phyloP scores from a whole-genome alignment of 768 basidiomycete species.

The Agaricus blazei region DNA sequence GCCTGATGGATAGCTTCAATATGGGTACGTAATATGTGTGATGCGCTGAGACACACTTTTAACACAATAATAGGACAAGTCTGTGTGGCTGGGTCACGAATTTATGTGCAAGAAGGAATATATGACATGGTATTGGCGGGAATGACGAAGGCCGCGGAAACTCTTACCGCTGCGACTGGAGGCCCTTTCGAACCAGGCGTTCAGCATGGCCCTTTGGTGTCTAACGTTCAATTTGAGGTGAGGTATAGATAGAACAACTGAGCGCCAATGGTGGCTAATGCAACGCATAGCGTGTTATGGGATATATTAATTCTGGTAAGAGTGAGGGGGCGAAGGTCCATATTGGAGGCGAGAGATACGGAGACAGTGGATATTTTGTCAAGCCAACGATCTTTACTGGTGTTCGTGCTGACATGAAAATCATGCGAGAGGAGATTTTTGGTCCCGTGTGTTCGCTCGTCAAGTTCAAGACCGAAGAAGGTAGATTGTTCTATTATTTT shows the following conservation, averaged over 20 bases:
- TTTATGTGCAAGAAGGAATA: slow-evolving; percentile 74
- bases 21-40: slow-evolving; percentile 17
- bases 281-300: slow-evolving; percentile 58
- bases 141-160: slow-evolving; percentile 48
- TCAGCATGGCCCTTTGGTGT: slow-evolving; percentile 70
- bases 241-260: slow-evolving; percentile 14
- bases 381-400: slow-evolving; percentile 73
- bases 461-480: slow-evolving; percentile 65
- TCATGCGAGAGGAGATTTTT: slow-evolving; percentile 74
- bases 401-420: slow-evolving; percentile 63
- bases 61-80: slow-evolving; percentile 40
- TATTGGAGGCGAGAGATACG: slow-evolving; percentile 57
- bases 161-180: slow-evolving; percentile 47
- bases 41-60: too few relatives aligned
- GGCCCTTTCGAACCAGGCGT: slow-evolving; percentile 54
- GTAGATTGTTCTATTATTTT: not conserved
- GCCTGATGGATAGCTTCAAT: slow-evolving; percentile 16
- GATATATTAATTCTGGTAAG: slow-evolving; percentile 74
- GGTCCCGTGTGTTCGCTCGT: slow-evolving; percentile 75
- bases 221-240: slow-evolving; percentile 61
- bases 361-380: slow-evolving; percentile 56
- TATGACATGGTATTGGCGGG: slow-evolving; percentile 70
- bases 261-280: not conserved
- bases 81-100: slow-evolving; percentile 78
- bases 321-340: slow-evolving; percentile 64